Evolutionary conservation across 345 rosid species (phyloP).

Genomic region (Eucalyptus paniculata): DNA sequence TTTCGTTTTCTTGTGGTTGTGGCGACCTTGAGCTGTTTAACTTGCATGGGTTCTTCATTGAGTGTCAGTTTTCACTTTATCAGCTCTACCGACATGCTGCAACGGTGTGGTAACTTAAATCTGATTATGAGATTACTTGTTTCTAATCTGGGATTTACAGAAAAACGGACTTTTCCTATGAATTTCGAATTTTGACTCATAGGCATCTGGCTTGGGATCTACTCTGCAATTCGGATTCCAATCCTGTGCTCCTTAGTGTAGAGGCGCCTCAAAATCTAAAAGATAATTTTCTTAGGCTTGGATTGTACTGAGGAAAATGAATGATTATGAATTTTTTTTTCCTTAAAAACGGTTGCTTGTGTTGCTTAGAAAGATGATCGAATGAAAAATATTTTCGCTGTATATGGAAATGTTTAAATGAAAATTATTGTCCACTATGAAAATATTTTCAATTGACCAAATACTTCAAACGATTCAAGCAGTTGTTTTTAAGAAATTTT

Average conservation of each 20-base stretch:
- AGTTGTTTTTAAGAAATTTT: too few relatives aligned
- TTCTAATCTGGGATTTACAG: not conserved
- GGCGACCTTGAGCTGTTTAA: not conserved
- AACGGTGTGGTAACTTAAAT: not conserved
- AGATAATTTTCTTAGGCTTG: not conserved
- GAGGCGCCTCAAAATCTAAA: not conserved
- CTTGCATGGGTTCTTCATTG: not conserved
- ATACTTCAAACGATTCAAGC: too few relatives aligned
- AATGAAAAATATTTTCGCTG: too few relatives aligned
- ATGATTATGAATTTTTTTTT: not conserved
- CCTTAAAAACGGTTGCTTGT: not conserved
- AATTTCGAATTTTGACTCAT: not conserved
- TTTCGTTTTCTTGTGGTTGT: not conserved
- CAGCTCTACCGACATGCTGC: not conserved
- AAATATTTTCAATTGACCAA: not conserved
- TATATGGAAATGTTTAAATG: too few relatives aligned
- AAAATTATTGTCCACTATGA: not conserved
- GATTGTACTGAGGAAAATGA: not conserved
- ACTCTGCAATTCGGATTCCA: not conserved
- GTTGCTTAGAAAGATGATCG: not conserved
- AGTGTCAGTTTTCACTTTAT: not conserved
- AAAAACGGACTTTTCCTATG: not conserved
- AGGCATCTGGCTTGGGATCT: not conserved
- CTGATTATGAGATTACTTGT: not conserved
- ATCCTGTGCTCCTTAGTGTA: not conserved